Conservation (phyloP, 2,329 filamentous ascomycete species). For the Hypoxylon rubiginosum region DNA sequence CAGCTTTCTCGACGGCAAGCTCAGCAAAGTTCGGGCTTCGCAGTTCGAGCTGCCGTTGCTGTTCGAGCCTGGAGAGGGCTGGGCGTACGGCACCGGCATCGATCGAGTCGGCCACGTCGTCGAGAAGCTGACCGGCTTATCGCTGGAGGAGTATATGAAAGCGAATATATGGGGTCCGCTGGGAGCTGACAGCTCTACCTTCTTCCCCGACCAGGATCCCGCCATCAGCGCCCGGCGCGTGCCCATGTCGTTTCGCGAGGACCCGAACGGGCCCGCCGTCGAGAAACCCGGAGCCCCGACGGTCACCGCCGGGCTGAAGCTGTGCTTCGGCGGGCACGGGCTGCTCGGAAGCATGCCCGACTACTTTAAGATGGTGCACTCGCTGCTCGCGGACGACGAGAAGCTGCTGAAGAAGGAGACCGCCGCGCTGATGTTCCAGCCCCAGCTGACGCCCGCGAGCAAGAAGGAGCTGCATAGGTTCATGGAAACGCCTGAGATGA, state of each 20-base stretch:
- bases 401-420: constrained; percentile 59
- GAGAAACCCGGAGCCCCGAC: constrained; percentile 37
- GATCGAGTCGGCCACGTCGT: constrained; percentile 59
- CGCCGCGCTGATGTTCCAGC: constrained; percentile 61
- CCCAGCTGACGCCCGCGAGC: constrained; percentile 57
- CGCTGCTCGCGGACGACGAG: constrained; percentile 63
- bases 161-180: constrained; percentile 44
- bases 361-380: constrained; percentile 61
- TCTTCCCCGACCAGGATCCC: constrained; percentile 42
- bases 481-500: constrained; percentile 46
- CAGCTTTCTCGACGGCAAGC: constrained; percentile 52
- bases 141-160: constrained; percentile 44
- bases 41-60: constrained; percentile 56
- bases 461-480: constrained; percentile 45
- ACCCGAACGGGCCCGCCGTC: constrained; percentile 35
- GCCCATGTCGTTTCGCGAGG: constrained; percentile 43
- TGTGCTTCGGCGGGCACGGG: constrained; percentile 55
- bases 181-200: constrained; percentile 37
- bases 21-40: constrained; percentile 34
- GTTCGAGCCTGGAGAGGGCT: constrained; percentile 61
- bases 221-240: constrained; percentile 34
- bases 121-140: constrained; percentile 48
- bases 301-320: constrained; percentile 39
- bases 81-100: constrained; percentile 59
- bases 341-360: constrained; percentile 54